These are phyloP conservation scores for Trametes coccinea DNA, from an alignment of 768 basidiomycete species.

Conservation along the genomic window DNA sequence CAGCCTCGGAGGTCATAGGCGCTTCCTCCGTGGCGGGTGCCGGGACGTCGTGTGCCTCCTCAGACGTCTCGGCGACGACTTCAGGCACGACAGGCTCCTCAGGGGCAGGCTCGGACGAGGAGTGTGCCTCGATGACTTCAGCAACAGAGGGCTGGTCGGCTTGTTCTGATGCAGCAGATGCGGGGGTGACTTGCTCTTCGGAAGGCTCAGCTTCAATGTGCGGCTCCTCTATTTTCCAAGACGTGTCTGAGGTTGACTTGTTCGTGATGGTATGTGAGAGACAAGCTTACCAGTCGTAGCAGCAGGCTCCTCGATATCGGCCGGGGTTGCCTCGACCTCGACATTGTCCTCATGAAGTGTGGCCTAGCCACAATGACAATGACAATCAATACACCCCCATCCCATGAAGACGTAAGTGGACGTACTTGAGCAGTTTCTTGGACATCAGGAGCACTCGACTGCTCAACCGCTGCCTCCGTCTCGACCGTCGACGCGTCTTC, in stretches of 20 bases:
- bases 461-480: neutral
- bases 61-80: neutral
- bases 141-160: neutral
- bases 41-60: neutral
- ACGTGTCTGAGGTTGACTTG: no score
- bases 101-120: neutral
- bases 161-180: neutral
- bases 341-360: neutral
- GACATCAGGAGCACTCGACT: neutral
- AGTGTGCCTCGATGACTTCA: neutral
- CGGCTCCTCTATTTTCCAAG: neutral
- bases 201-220: neutral
- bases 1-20: neutral
- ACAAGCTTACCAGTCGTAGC: neutral
- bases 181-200: neutral
- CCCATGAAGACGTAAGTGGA: no score
- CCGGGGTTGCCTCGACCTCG: neutral
- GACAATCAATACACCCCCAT: neutral
- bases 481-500: slow-evolving; percentile 4
- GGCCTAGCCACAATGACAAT: neutral
- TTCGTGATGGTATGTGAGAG: neutral
- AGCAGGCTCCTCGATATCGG: neutral
- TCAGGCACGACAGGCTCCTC: neutral
- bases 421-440: neutral
- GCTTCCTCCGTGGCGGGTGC: slow-evolving; percentile 3